These are phyloP conservation scores for Pterocarpus santalinus DNA, from an alignment of 306 rosid species.

Conservation along the genomic window DNA sequence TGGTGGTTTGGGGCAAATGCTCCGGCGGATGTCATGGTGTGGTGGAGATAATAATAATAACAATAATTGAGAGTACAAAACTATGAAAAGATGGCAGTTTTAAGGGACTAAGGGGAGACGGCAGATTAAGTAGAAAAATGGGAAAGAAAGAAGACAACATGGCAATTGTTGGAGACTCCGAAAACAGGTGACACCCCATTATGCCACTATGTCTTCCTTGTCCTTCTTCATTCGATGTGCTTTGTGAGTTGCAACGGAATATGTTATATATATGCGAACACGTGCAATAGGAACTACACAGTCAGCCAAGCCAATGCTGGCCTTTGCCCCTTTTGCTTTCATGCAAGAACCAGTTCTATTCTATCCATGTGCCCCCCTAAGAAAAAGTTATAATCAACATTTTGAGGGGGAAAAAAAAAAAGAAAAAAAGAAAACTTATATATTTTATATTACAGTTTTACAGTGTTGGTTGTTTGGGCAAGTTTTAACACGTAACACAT, in stretches of 20 bases:
- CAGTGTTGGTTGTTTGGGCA: too few species aligned
- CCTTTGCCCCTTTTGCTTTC: slow-evolving; percentile 7
- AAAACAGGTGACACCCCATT: slow-evolving; percentile 21
- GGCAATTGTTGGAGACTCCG: slow-evolving; percentile 56
- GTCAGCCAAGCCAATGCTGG: background rate
- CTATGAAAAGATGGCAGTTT: slow-evolving; percentile 4
- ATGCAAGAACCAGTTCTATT: background rate
- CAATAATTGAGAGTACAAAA: slow-evolving; percentile 13
- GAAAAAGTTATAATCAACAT: too few species aligned
- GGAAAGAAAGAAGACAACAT: slow-evolving; percentile 29
- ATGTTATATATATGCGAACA: background rate
- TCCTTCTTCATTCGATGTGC: background rate
- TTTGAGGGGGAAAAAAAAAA: too few species aligned
- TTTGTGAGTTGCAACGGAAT: background rate
- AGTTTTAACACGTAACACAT: too few species aligned
- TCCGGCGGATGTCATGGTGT: slow-evolving; percentile 31
- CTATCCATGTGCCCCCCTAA: too few species aligned
- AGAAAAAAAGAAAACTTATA: too few species aligned
- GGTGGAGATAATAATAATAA: slow-evolving; percentile 7
- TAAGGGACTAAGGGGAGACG: slow-evolving; percentile 40
- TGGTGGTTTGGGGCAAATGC: slow-evolving; percentile 31
- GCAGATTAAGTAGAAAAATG: slow-evolving; percentile 21
- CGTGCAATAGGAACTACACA: background rate
- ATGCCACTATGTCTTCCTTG: background rate
- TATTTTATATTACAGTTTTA: too few species aligned